Conservation (phyloP, 2,329 filamentous ascomycete genomes). For the Teratosphaeria nubilosa region DNA sequence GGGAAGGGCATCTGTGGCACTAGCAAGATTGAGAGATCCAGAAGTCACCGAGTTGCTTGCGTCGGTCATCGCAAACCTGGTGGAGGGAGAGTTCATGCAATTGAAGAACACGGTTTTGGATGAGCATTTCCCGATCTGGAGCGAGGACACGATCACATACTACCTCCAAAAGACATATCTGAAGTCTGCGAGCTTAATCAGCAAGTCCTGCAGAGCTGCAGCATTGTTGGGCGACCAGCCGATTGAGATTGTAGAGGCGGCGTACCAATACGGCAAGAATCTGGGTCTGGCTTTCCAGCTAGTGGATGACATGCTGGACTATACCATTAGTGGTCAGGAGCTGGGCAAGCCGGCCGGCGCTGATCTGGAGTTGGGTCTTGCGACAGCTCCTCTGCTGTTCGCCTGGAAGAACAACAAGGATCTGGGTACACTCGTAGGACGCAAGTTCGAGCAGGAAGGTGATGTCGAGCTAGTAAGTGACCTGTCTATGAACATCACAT, state of each 20-base stretch:
- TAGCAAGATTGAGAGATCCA: slow-evolving; percentile 80
- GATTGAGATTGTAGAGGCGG: slow-evolving; percentile 72
- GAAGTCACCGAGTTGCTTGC: slow-evolving; percentile 92
- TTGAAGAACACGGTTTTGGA: slow-evolving; percentile 89
- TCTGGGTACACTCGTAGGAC: slow-evolving; percentile 76
- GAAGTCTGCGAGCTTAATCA: slow-evolving; percentile 91
- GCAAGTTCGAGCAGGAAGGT: slow-evolving; percentile 75
- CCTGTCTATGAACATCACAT: not conserved
- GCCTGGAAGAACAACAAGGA: slow-evolving; percentile 76
- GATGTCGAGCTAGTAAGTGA: slow-evolving; percentile 70
- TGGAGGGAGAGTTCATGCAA: slow-evolving; percentile 99
- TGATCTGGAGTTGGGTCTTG: slow-evolving; percentile 83
- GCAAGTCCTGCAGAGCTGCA: slow-evolving; percentile 85
- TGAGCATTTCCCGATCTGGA: slow-evolving; percentile 74
- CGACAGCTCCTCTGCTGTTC: slow-evolving; percentile 87
- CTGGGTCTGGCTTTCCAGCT: slow-evolving; percentile 91
- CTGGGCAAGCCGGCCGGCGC: slow-evolving; percentile 92
- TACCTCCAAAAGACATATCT: slow-evolving; percentile 98
- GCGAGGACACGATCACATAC: slow-evolving; percentile 79
- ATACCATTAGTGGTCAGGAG: slow-evolving; percentile 74
- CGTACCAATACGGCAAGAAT: slow-evolving; percentile 88
- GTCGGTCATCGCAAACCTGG: slow-evolving; percentile 92
- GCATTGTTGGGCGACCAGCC: slow-evolving; percentile 74
- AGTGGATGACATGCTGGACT: slow-evolving; percentile 96
- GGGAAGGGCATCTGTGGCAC: slow-evolving; percentile 82